Conservation (phyloP, 176 grass and related monocot species). For the Juncus effusus region DNA sequence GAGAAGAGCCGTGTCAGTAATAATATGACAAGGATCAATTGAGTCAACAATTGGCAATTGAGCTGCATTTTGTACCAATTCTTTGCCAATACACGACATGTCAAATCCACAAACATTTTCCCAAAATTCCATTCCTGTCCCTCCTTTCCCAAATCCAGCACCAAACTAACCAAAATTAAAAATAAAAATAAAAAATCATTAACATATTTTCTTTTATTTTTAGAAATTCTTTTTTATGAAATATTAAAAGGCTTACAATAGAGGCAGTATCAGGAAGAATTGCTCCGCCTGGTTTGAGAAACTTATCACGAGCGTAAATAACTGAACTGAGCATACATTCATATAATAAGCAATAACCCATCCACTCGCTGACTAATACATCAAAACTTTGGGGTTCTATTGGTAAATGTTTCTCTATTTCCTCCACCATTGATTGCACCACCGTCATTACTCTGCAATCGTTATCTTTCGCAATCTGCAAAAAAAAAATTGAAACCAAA, state of each 20-base stretch:
- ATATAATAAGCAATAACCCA: conserved; percentile 92
- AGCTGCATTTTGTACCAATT: conserved; percentile 56
- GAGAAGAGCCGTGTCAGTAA: conserved; percentile 65
- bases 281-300: conserved; percentile 83
- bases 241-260: conserved; percentile 53
- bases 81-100: conserved; percentile 87
- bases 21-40: conserved; percentile 53
- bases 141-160: conserved; percentile 91
- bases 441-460: conserved; percentile 51
- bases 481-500: conserved; percentile 7
- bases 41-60: conserved; percentile 66
- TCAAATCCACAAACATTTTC: conserved; percentile 91
- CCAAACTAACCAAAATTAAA: conserved; percentile 43
- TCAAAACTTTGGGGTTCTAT: conserved; percentile 57
- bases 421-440: conserved; percentile 79
- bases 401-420: conserved; percentile 56
- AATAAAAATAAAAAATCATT: neutral
- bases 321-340: conserved; percentile 98
- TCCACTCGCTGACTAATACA: conserved; percentile 97
- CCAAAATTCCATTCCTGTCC: conserved; percentile 87
- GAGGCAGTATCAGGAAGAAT: conserved; percentile 87
- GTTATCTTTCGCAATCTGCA: conserved; percentile 86
- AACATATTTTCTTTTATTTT: neutral
- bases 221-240: neutral
- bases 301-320: conserved; percentile 81